Conservation (phyloP, 352 stramenopile genomes). For the Globisporangium perplexum region DNA sequence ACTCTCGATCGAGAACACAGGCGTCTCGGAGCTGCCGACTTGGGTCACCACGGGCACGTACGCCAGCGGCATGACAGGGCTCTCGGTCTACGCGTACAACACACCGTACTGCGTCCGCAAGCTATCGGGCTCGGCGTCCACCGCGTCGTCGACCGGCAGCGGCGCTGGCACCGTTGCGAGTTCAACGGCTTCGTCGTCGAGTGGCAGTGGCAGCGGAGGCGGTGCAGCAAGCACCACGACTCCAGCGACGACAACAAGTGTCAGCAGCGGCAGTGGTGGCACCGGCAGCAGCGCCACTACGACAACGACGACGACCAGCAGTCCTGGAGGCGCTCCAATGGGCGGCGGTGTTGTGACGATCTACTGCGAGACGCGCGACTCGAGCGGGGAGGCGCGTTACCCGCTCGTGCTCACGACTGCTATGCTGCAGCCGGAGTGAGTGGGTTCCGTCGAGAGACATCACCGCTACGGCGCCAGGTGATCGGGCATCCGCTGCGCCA, state of each 20-base stretch:
- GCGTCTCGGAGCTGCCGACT: slow-evolving; percentile 11
- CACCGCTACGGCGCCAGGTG: no score
- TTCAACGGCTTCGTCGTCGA: neutral
- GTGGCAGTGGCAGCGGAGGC: neutral
- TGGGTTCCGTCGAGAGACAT: no score
- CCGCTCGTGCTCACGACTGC: slow-evolving; percentile 19
- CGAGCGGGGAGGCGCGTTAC: slow-evolving; percentile 22
- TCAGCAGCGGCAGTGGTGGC: neutral
- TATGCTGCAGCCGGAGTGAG: slow-evolving; percentile 9
- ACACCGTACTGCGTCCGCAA: slow-evolving; percentile 23
- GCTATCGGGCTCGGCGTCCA: neutral
- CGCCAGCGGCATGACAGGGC: neutral
- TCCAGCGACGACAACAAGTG: neutral
- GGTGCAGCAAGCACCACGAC: neutral
- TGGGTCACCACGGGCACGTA: slow-evolving; percentile 6
- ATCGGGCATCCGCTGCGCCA: no score
- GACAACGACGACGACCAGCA: neutral
- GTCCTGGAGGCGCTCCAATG: neutral
- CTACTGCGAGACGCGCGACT: slow-evolving; percentile 20
- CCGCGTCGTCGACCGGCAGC: neutral
- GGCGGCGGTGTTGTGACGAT: slow-evolving; percentile 5
- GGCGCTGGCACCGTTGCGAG: neutral
- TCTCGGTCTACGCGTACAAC: slow-evolving; percentile 27
- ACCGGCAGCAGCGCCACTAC: neutral
- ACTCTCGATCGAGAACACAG: slow-evolving; percentile 30